These are phyloP conservation scores for Leonotis leonurus DNA, from an alignment of 257 asterid species.

Conservation along the genomic window DNA sequence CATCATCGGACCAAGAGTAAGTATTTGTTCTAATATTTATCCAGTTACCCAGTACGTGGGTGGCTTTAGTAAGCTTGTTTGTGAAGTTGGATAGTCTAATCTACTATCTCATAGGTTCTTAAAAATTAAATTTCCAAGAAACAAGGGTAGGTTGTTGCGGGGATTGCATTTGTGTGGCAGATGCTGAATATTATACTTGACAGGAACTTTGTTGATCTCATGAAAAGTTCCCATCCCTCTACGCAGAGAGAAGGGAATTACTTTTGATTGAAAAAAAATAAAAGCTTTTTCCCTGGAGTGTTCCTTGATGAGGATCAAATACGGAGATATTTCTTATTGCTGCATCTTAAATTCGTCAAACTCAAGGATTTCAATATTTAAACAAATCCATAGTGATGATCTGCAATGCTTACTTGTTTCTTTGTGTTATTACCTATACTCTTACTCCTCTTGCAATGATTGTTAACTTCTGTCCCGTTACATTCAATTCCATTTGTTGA, in stretches of 20 bases:
- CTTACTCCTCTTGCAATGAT: constrained; percentile 1
- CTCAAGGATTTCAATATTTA: neutral
- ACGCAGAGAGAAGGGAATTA: neutral
- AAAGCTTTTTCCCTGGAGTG: neutral
- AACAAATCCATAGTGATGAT: neutral
- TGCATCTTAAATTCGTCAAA: neutral
- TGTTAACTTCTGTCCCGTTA: neutral
- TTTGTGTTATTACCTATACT: neutral
- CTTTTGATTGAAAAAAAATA: neutral
- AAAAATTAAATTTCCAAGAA: neutral
- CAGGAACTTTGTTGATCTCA: constrained; percentile 6
- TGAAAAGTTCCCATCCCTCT: neutral
- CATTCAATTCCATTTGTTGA: neutral
- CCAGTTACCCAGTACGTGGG: neutral
- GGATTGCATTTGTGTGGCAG: neutral
- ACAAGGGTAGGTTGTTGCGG: constrained; percentile 5
- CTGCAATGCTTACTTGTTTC: neutral
- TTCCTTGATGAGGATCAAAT: neutral
- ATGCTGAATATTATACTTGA: neutral
- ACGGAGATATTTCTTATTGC: neutral
- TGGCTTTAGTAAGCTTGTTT: constrained; percentile 2
- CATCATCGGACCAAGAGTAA: constrained; percentile 88
- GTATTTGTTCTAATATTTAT: constrained; percentile 20
- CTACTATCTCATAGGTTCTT: neutral
- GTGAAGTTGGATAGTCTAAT: neutral